These are phyloP conservation scores for Lentinula novae-zelandiae DNA, from an alignment of 1,284 basidiomycete species.

Conservation along the genomic window DNA sequence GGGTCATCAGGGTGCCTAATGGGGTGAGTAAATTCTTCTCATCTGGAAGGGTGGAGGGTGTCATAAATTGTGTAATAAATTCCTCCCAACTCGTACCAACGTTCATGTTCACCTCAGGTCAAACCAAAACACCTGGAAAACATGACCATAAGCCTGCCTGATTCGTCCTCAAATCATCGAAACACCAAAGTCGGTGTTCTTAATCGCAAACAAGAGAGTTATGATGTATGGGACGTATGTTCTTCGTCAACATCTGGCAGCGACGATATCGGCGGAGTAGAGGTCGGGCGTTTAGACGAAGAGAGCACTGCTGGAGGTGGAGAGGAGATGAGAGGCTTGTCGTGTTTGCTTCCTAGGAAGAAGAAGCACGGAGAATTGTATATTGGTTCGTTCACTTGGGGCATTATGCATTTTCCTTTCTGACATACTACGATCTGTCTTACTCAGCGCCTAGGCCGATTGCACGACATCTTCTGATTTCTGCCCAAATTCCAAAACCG, in stretches of 20 bases:
- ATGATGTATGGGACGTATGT: constrained; percentile 54
- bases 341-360: constrained; percentile 61
- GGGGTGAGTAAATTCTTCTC: constrained; percentile 40
- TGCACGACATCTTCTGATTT: constrained; percentile 53
- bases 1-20: constrained; percentile 66
- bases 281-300: constrained; percentile 20
- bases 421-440: background rate
- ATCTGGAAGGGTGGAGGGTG: no score
- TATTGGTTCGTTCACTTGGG: constrained; percentile 38
- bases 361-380: constrained; percentile 57
- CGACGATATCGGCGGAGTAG: background rate
- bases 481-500: constrained; percentile 39
- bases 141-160: constrained; percentile 41
- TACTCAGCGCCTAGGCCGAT: constrained; percentile 53
- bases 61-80: background rate
- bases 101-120: constrained; percentile 38
- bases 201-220: constrained; percentile 47
- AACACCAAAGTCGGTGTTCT: constrained; percentile 42
- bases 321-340: constrained; percentile 58
- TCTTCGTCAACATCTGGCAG: background rate
- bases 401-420: background rate
- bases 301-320: constrained; percentile 44
- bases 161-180: constrained; percentile 29
- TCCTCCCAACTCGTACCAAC: background rate
- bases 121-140: constrained; percentile 59